phyloP scores from a whole-genome alignment of 2,329 filamentous ascomycete genomes.

The Byssochlamys sp. region DNA sequence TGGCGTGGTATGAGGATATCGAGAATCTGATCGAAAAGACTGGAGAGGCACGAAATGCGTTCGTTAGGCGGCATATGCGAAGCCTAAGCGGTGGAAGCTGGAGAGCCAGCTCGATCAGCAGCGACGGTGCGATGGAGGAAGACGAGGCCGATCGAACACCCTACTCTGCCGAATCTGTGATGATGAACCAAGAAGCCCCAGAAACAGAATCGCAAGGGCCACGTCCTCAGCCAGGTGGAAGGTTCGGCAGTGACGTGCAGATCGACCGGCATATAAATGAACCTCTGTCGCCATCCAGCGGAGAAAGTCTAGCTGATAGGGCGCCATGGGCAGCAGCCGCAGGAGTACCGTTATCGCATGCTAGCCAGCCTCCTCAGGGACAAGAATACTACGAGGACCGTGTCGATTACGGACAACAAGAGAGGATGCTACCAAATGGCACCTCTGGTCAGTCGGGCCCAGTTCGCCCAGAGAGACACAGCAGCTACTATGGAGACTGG shows the following conservation, averaged over 20 bases:
- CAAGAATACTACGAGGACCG: conserved; percentile 8
- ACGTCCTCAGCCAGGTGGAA: conserved; percentile 82
- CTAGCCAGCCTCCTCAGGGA: conserved; percentile 24
- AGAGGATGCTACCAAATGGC: conserved; percentile 5
- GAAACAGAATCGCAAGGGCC: conserved; percentile 39
- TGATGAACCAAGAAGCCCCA: conserved; percentile 29
- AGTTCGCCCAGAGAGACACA: conserved; percentile 16
- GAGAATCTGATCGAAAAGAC: conserved; percentile 79
- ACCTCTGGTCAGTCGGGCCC: conserved; percentile 5
- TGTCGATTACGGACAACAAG: conserved; percentile 1
- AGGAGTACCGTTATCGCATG: conserved; percentile 27
- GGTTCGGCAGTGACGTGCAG: conserved; percentile 90
- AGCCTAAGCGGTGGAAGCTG: conserved; percentile 59
- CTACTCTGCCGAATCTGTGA: conserved; percentile 49
- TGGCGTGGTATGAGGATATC: conserved; percentile 92
- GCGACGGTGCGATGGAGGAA: conserved; percentile 69
- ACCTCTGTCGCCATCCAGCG: conserved; percentile 70
- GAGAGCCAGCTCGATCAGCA: conserved; percentile 55
- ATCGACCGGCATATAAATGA: conserved; percentile 76
- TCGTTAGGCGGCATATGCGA: conserved; percentile 71
- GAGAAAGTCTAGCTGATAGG: conserved; percentile 62
- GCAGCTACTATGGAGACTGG: conserved; percentile 45
- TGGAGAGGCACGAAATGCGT: conserved; percentile 77
- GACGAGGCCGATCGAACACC: conserved; percentile 58
- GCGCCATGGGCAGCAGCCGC: conserved; percentile 52